Evolutionary conservation across 371 early-diverging fungal species (phyloP).

Genomic region (Mortierella sp.): DNA sequence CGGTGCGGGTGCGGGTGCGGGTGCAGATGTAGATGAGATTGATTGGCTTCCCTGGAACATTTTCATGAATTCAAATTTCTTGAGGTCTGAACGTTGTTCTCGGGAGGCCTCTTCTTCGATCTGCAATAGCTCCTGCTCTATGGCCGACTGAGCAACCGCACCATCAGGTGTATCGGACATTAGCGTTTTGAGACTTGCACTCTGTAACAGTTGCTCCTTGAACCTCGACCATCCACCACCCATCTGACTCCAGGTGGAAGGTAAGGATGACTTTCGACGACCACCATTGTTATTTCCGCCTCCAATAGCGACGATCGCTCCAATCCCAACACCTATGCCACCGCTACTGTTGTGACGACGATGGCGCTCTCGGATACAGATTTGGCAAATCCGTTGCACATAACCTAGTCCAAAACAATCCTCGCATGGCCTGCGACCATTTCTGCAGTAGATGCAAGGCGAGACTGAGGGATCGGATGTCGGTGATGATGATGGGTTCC

Average conservation of each 20-base stretch:
- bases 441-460: conserved; percentile 41
- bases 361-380: conserved; percentile 42
- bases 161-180: not conserved
- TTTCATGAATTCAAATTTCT: not conserved
- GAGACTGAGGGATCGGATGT: not conserved
- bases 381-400: conserved; percentile 50
- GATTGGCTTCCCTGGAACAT: not conserved
- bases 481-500: not conserved
- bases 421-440: conserved; percentile 46
- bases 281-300: not conserved
- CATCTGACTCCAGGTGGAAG: conserved; percentile 9
- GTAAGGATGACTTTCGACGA: conserved; percentile 7
- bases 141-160: not conserved
- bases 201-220: conserved; percentile 12
- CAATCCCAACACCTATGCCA: not conserved
- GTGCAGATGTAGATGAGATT: not conserved
- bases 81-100: not conserved
- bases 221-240: conserved; percentile 13
- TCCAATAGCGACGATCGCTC: not conserved
- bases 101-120: not conserved
- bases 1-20: not conserved
- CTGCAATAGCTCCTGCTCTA: not conserved
- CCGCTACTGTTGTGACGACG: conserved; percentile 14
- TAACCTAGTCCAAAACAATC: conserved; percentile 53
- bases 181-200: not conserved